A percentile compares a stretch with the other conserved stretches of the same genome.
Conservation (phyloP, 139 green algal species). For the Chloropicon primus region DNA sequence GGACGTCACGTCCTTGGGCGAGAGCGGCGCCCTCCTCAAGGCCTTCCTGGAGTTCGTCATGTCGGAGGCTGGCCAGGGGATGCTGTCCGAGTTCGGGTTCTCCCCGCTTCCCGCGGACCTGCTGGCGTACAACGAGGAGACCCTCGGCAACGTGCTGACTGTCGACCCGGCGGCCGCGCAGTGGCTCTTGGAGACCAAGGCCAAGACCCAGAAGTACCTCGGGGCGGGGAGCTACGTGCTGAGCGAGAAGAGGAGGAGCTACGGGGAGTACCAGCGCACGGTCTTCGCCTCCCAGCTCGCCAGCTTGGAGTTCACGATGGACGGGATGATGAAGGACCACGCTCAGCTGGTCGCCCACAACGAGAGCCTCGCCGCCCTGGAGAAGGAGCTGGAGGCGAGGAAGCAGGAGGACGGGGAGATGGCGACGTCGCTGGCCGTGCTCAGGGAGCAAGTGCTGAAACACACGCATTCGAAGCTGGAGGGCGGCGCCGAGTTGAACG, state of each 20-base stretch:
- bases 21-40: constrained; percentile 5
- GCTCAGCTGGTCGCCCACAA: background rate
- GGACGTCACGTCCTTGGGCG: background rate
- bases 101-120: background rate
- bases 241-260: background rate
- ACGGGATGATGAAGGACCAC: too few species aligned
- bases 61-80: constrained; percentile 12
- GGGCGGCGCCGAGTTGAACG: background rate
- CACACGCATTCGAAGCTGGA: too few species aligned
- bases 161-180: background rate
- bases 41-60: constrained; percentile 13
- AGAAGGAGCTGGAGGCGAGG: background rate
- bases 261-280: background rate
- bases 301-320: background rate
- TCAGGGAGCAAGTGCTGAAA: too few species aligned
- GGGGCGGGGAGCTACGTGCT: background rate
- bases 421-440: too few species aligned
- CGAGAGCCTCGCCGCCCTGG: background rate
- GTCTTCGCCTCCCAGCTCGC: background rate
- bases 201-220: background rate
- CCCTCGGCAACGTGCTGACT: background rate
- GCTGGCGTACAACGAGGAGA: background rate
- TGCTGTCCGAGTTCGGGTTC: constrained; percentile 13
- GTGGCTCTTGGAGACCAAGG: background rate
- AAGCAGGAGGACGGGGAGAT: background rate